Conservation (phyloP, 1,139 yeast genomes). For the Protomyces inundatus region DNA sequence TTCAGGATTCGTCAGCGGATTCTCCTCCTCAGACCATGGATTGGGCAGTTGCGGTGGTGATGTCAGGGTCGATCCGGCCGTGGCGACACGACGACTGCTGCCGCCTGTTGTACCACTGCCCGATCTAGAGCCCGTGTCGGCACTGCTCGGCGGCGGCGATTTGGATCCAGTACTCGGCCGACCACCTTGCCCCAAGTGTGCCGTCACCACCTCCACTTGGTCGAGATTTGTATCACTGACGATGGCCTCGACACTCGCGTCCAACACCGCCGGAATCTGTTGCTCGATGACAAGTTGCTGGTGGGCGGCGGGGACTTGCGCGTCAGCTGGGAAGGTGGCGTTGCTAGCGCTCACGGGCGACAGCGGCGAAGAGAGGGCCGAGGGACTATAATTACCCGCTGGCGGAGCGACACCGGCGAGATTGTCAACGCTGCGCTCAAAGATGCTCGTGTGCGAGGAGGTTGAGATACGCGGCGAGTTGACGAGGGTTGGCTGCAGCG, state of each 20-base stretch:
- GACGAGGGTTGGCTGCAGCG: conserved; percentile 5
- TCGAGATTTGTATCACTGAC: conserved; percentile 23
- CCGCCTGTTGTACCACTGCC: background rate
- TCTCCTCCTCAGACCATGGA: conserved; percentile 24
- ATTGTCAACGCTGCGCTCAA: conserved; percentile 15
- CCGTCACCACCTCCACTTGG: conserved; percentile 24
- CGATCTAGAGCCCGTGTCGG: background rate
- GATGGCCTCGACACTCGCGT: conserved; percentile 27
- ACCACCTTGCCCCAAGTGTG: conserved; percentile 1
- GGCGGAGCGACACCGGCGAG: background rate
- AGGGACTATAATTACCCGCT: background rate
- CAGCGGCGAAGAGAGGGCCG: background rate
- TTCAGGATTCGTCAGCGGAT: conserved; percentile 1
- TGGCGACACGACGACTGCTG: background rate
- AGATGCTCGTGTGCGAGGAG: conserved; percentile 16
- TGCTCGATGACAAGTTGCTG: conserved; percentile 23
- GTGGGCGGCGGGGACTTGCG: conserved; percentile 12
- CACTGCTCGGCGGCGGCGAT: background rate
- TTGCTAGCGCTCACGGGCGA: background rate
- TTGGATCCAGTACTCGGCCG: background rate
- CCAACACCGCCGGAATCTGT: conserved; percentile 26
- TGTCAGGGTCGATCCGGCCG: background rate
- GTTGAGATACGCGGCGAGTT: conserved; percentile 17
- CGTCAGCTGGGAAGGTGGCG: background rate
- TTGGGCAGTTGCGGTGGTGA: conserved; percentile 8